Base-by-base conservation (phyloP, 139 green algal genomes). In the Picochlorum sp. region DNA sequence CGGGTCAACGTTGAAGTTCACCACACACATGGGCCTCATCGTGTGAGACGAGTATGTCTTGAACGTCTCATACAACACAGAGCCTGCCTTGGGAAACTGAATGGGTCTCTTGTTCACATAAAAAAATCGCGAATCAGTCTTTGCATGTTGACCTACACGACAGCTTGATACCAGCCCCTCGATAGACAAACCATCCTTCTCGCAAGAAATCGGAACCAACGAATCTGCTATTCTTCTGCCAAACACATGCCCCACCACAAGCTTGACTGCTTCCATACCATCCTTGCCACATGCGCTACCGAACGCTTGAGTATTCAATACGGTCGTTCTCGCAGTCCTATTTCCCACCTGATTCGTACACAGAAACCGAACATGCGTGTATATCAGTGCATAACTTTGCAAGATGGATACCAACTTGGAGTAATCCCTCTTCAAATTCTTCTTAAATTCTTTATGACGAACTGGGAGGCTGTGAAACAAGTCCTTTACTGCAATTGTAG, bases 71-170 rank as follows among this genome's bases (percentile, higher is more conserved):
- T 92, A 92, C 10, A 92, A 56, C 20, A 76, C 64, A 46, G 78
- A 79, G 32, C 37, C 23, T 18, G 78, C 79, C 64, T 84, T 77
- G 21, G 89, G 89, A 58, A 97, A 62, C 65, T 98, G 92, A 18
- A 98, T 82, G 1, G 92, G 92, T 4, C 92, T 80, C 11, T 86
- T 84, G 68, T 98, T 98, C 50, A 98, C 32, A 78, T 77, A 98
- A 58, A 93, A 84, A 68, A 96, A 96, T 77, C 98, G 93, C 2
- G 83, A 76, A 52, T 92, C 85, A 3, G 80, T 81, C 21, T 37
- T 49, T 4, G 69, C 30, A 6, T 75, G 69, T 15, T 74, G 76
- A 61, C 60, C 61, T 8, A 64, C 61, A 7, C 69, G 66, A 14
- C 86, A 77, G 15, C 80, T 86, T 3, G 87, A 95, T 23, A 97